Percentiles rank a stretch among this genome's conserved stretches.
phyloP scores from a whole-genome alignment of 1,284 basidiomycete species.

The Takashimella koratensis region DNA sequence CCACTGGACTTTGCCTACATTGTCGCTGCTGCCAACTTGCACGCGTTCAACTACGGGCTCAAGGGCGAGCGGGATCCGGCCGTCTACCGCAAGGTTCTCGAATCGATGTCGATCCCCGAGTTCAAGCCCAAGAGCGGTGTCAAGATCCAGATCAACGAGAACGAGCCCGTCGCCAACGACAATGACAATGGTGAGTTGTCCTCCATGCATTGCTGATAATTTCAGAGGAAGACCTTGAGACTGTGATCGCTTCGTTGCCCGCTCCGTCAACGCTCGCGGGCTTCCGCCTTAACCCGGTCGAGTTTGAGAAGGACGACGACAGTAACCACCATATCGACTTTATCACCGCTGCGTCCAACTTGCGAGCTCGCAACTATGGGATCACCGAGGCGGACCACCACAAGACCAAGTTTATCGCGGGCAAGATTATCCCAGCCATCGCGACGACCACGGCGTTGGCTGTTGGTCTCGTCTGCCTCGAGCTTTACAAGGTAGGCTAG shows the following conservation, averaged over 20 bases:
- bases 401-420: conserved; percentile 96
- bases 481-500: conserved; percentile 81
- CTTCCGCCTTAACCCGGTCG: conserved; percentile 88
- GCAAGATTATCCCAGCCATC: conserved; percentile 99
- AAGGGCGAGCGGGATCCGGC: conserved; percentile 79
- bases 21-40: conserved; percentile 90
- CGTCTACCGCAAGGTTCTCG: conserved; percentile 78
- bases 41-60: conserved; percentile 97
- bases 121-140: conserved; percentile 90
- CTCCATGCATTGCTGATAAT: conserved; percentile 1
- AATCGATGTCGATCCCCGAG: conserved; percentile 83
- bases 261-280: conserved; percentile 85
- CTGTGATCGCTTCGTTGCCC: conserved; percentile 68
- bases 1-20: conserved; percentile 84
- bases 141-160: conserved; percentile 93
- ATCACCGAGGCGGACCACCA: conserved; percentile 87
- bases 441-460: conserved; percentile 96
- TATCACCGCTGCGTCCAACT: conserved; percentile 96
- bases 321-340: conserved; percentile 98
- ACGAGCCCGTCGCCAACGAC: conserved; percentile 70
- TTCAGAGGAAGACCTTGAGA: conserved; percentile 55
- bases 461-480: conserved; percentile 91
- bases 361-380: conserved; percentile 93
- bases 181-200: conserved; percentile 49
- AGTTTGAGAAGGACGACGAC: conserved; percentile 99